phyloP scores from a whole-genome alignment of 2,329 filamentous ascomycete species.

The Curvularia hawaiiensis region DNA sequence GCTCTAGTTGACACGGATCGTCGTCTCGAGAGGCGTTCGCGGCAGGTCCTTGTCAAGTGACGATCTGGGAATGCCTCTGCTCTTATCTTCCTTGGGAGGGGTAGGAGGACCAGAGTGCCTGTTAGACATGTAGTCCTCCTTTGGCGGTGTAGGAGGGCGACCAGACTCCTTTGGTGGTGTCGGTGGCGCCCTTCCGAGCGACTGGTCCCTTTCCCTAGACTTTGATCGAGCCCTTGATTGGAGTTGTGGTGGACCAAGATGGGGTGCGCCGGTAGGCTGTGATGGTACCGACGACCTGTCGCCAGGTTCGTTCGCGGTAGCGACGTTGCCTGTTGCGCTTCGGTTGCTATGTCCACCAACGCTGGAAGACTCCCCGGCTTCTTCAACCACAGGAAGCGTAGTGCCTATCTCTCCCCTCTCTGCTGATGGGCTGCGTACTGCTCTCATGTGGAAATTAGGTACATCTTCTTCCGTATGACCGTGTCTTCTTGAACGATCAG shows the following conservation, averaged over 20 bases:
- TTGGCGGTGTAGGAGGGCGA: conserved; percentile 47
- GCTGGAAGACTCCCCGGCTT: conserved; percentile 78
- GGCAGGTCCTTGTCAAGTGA: conserved; percentile 44
- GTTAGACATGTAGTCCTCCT: conserved; percentile 36
- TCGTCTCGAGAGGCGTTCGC: conserved; percentile 40
- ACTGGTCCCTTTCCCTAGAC: conserved; percentile 32
- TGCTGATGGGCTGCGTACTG: conserved; percentile 61
- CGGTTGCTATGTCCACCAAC: conserved; percentile 63
- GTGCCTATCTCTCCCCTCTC: conserved; percentile 62
- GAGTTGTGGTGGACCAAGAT: conserved; percentile 17
- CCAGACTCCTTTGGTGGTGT: conserved; percentile 52
- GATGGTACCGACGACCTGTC: conserved; percentile 27
- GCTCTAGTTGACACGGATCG: conserved; percentile 39
- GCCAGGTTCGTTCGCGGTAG: conserved; percentile 7
- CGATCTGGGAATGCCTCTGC: conserved; percentile 24
- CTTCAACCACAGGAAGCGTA: conserved; percentile 83
- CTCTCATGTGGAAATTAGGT: conserved; percentile 66
- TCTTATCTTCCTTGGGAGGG: conserved; percentile 47
- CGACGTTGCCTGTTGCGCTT: conserved; percentile 33
- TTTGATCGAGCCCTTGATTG: conserved; percentile 18
- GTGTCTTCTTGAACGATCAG: conserved; percentile 61
- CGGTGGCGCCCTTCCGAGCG: conserved; percentile 47
- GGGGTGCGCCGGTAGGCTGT: conserved; percentile 26
- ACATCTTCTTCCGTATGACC: conserved; percentile 60
- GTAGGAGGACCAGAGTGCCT: conserved; percentile 45